Percentiles rank a stretch among this genome's conserved stretches.
phyloP scores from a whole-genome alignment of 2,329 filamentous ascomycete species.

The Neonectria punicea region DNA sequence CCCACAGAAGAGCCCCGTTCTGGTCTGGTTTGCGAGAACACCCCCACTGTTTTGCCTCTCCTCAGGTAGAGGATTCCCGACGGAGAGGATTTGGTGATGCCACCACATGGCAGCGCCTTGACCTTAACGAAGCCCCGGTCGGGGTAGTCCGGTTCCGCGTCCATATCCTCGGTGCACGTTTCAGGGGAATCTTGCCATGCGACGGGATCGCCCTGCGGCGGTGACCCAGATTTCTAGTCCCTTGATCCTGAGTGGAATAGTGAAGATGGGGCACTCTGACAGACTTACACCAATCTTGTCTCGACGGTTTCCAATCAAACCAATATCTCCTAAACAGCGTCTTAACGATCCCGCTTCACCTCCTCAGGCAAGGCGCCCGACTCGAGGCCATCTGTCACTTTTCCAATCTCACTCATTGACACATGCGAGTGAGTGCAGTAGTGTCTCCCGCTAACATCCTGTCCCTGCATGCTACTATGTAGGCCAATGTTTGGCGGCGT shows the following conservation, averaged over 20 bases:
- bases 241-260: constrained; percentile 11
- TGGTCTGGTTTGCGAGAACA: constrained; percentile 24
- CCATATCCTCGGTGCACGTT: constrained; percentile 36
- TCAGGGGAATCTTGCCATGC: constrained; percentile 34
- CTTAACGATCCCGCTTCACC: neutral
- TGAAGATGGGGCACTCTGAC: neutral
- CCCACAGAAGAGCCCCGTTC: constrained; percentile 21
- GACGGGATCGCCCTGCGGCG: constrained; percentile 32
- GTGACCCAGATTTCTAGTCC: constrained; percentile 35
- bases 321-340: constrained; percentile 18
- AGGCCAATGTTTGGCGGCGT: constrained; percentile 10
- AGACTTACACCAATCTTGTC: constrained; percentile 28
- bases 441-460: constrained; percentile 15
- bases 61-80: constrained; percentile 21
- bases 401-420: constrained; percentile 17
- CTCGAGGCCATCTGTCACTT: constrained; percentile 23
- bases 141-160: constrained; percentile 25
- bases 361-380: constrained; percentile 23
- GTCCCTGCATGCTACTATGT: constrained; percentile 22
- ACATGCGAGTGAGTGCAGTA: constrained; percentile 23
- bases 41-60: constrained; percentile 36
- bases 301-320: constrained; percentile 24
- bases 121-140: constrained; percentile 17
- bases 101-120: constrained; percentile 31
- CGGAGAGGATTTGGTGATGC: constrained; percentile 26